These are phyloP conservation scores for Fraxinus albicans DNA, from an alignment of 305 asterid species.

Conservation along the genomic window DNA sequence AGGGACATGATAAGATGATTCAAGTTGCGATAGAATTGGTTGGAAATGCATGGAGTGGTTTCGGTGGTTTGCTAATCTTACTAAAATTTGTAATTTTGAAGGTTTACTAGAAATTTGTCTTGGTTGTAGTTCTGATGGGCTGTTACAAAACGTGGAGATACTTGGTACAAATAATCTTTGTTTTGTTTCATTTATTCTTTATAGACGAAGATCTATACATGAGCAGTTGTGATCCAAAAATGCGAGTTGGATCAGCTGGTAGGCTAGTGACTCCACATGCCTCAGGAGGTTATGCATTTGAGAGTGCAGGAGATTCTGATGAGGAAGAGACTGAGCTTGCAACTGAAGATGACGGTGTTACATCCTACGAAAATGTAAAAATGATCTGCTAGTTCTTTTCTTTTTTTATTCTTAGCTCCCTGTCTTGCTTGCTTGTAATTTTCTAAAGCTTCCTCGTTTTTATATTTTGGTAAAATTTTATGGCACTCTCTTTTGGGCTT, in stretches of 20 bases:
- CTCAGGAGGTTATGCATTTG: constrained; percentile 58
- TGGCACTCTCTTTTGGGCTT: not conserved
- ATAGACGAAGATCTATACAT: constrained; percentile 48
- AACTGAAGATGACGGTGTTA: constrained; percentile 35
- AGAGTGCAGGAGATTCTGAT: constrained; percentile 64
- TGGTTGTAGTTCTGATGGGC: constrained; percentile 2
- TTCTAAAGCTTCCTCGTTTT: not conserved
- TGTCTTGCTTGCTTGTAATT: not conserved
- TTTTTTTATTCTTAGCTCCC: not conserved
- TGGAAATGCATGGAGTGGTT: not conserved
- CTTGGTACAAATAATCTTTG: not conserved
- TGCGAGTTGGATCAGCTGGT: constrained; percentile 62
- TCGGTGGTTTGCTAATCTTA: not conserved
- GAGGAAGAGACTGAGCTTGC: constrained; percentile 60
- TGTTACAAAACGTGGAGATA: not conserved
- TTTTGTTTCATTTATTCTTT: constrained; percentile 19
- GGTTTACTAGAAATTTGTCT: not conserved
- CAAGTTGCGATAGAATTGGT: not conserved
- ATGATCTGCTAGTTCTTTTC: constrained; percentile 5
- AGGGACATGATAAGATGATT: not conserved
- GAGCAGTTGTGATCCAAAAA: constrained; percentile 38
- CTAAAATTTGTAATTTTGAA: constrained; percentile 8
- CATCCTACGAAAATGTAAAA: constrained; percentile 51
- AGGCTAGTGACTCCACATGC: constrained; percentile 65
- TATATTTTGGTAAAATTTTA: not conserved